phyloP scores from a whole-genome alignment of 2,329 filamentous ascomycete genomes.

The Ophidiomyces ophidiicola region DNA sequence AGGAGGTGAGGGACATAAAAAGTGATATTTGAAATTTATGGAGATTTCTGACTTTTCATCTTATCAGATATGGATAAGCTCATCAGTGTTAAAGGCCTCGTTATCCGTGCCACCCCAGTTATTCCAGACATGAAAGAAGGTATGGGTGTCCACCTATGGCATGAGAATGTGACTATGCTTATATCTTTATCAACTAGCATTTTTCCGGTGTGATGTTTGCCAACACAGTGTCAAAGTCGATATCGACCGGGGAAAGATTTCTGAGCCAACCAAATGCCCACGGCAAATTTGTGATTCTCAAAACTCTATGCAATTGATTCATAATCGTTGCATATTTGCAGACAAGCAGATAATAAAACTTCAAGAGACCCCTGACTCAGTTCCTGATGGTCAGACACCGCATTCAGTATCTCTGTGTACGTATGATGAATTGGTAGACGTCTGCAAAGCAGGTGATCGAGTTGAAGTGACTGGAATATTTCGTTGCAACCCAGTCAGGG shows the following conservation, averaged over 20 bases:
- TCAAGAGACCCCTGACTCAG: conserved; percentile 89
- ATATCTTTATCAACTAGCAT: conserved; percentile 43
- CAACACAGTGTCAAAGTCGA: conserved; percentile 82
- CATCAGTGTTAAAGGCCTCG: conserved; percentile 85
- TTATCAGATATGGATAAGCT: conserved; percentile 79
- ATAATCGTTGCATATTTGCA: conserved; percentile 87
- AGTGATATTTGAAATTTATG: background rate
- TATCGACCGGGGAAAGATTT: conserved; percentile 90
- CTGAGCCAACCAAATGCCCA: conserved; percentile 82
- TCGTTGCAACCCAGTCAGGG: conserved; percentile 80
- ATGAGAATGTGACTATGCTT: conserved; percentile 8
- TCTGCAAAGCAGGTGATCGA: conserved; percentile 94
- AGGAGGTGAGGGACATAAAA: conserved; percentile 44
- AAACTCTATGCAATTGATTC: conserved; percentile 97
- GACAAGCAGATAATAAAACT: conserved; percentile 99
- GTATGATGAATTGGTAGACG: conserved; percentile 93
- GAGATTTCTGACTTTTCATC: background rate
- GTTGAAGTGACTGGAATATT: conserved; percentile 95
- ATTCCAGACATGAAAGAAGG: conserved; percentile 97
- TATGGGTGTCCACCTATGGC: conserved; percentile 20
- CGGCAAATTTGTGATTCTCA: conserved; percentile 66
- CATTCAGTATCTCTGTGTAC: conserved; percentile 94
- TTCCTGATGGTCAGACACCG: conserved; percentile 91
- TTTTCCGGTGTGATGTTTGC: conserved; percentile 91
- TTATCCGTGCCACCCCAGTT: conserved; percentile 88